Conservation (phyloP, 2,329 filamentous ascomycete genomes). For the Ophiosphaerella herpotricha region DNA sequence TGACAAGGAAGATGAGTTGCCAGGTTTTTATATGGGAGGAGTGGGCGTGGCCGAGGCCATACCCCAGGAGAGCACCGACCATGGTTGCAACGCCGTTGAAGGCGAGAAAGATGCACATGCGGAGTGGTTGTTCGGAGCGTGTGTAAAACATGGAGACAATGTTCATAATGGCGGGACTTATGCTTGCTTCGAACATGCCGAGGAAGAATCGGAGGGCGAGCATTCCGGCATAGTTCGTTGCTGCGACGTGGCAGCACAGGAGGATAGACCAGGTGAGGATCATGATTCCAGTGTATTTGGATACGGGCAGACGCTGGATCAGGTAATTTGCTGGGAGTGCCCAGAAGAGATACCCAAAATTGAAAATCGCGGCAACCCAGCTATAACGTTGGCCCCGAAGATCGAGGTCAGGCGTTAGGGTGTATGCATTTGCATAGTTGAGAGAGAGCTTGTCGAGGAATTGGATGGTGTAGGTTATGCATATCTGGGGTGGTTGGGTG, state of each 20-base stretch:
- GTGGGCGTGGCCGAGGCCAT: slow-evolving; percentile 41
- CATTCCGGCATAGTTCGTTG: slow-evolving; percentile 45
- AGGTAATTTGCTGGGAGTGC: slow-evolving; percentile 47
- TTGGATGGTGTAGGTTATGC: slow-evolving; percentile 53
- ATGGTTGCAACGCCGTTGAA: slow-evolving; percentile 48
- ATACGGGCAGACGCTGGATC: slow-evolving; percentile 44
- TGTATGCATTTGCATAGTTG: slow-evolving; percentile 49
- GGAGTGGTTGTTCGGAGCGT: slow-evolving; percentile 45
- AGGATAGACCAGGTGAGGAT: slow-evolving; percentile 53
- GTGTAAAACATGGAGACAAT: slow-evolving; percentile 47
- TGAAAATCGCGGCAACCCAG: slow-evolving; percentile 51
- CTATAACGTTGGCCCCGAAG: slow-evolving; percentile 46
- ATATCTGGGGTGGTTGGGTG: slow-evolving; percentile 28
- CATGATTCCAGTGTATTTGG: slow-evolving; percentile 45
- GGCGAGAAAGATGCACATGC: slow-evolving; percentile 52
- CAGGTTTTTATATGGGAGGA: slow-evolving; percentile 32
- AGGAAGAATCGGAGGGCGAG: slow-evolving; percentile 41
- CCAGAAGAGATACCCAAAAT: slow-evolving; percentile 52
- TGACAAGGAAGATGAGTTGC: slow-evolving; percentile 47
- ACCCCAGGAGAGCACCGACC: slow-evolving; percentile 43
- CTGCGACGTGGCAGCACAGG: slow-evolving; percentile 48
- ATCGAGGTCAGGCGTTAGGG: slow-evolving; percentile 42
- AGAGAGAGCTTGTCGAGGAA: slow-evolving; percentile 52
- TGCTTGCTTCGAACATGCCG: slow-evolving; percentile 45
- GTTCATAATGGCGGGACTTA: slow-evolving; percentile 44